phyloP scores from a whole-genome alignment of 495 filamentous ascomycete species.

The Melanomma pulvis-pyrius region DNA sequence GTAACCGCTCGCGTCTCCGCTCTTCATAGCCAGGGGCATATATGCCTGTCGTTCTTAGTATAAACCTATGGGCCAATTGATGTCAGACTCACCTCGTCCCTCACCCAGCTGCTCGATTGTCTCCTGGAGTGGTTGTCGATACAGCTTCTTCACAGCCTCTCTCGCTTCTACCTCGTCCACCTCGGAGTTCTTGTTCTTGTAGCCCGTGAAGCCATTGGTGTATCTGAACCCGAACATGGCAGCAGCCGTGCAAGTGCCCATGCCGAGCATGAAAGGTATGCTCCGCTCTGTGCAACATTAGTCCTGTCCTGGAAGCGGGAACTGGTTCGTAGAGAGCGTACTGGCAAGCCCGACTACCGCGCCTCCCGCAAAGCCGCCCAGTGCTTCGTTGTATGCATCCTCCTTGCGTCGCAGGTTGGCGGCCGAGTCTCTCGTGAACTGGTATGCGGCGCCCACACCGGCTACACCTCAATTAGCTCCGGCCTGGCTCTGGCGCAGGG shows the following conservation, averaged over 20 bases:
- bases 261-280: conserved; percentile 78
- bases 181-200: conserved; percentile 52
- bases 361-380: conserved; percentile 75
- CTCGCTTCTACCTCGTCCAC: conserved; percentile 82
- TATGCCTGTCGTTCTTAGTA: conserved; percentile 57
- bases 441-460: conserved; percentile 77
- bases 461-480: conserved; percentile 53
- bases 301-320: neutral
- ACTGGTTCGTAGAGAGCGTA: conserved; percentile 1
- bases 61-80: neutral
- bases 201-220: conserved; percentile 71
- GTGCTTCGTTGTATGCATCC: conserved; percentile 67
- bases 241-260: conserved; percentile 67
- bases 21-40: conserved; percentile 84
- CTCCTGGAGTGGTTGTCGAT: conserved; percentile 77
- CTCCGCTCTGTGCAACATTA: conserved; percentile 61
- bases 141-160: conserved; percentile 71
- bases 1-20: conserved; percentile 77
- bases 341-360: conserved; percentile 62
- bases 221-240: conserved; percentile 72
- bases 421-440: conserved; percentile 71
- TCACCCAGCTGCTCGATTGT: conserved; percentile 84
- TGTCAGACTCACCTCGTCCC: conserved; percentile 70
- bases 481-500: neutral
- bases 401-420: conserved; percentile 79